A percentile compares a stretch with the other conserved stretches of the same genome.
phyloP scores from a whole-genome alignment of 176 grass and related monocot species.

The Dendrocalamus sinicus region DNA sequence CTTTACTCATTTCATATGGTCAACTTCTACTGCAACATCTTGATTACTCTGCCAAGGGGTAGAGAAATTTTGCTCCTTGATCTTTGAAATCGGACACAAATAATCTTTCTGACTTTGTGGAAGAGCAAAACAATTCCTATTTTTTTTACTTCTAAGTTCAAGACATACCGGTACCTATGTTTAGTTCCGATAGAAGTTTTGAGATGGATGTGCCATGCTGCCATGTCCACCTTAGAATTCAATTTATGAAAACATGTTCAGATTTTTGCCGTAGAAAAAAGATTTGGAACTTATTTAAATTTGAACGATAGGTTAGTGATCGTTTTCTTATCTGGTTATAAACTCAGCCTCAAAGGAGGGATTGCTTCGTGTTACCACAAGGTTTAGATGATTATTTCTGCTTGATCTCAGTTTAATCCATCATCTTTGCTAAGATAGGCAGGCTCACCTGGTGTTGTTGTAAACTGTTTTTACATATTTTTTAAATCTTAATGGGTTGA shows the following conservation, averaged over 20 bases:
- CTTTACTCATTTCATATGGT: constrained; percentile 27
- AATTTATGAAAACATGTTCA: constrained; percentile 15
- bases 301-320: not conserved
- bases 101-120: not conserved
- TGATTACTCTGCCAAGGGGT: not conserved
- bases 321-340: not conserved
- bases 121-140: not conserved
- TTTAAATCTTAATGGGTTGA: not conserved
- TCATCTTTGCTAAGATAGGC: not conserved
- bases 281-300: not conserved
- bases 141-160: not conserved
- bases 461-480: not conserved
- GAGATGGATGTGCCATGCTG: not conserved
- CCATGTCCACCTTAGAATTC: not conserved
- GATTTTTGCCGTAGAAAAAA: not conserved
- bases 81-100: not conserved
- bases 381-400: not conserved
- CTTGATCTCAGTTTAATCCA: not conserved
- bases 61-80: not conserved
- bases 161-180: not conserved
- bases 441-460: too few relatives aligned
- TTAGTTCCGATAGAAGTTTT: not conserved
- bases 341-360: not conserved
- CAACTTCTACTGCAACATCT: constrained; percentile 7
- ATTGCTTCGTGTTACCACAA: not conserved